A percentile compares a stretch with the other conserved stretches of the same genome.
Evolutionary conservation across 163 green algal genomes (phyloP).

Genomic region (Coccomyxa subellipsoidea): DNA sequence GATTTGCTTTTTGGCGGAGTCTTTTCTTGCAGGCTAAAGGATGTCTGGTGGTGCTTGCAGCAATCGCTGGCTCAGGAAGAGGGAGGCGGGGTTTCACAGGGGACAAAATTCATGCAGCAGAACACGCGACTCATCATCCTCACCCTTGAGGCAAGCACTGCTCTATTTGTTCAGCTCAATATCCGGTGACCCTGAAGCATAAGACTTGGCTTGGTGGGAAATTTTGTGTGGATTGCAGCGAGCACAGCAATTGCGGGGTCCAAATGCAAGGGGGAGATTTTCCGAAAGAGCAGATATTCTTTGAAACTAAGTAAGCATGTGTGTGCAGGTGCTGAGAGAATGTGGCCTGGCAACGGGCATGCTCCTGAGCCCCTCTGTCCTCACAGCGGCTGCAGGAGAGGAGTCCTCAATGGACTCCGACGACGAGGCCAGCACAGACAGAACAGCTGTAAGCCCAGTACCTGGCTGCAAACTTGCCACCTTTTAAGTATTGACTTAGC

Average conservation of each 20-base stretch:
- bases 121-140: conserved; percentile 55
- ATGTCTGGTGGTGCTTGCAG: background rate
- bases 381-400: background rate
- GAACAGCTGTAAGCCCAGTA: too few species aligned
- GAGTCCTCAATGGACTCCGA: background rate
- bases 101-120: conserved; percentile 35
- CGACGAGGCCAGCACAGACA: background rate
- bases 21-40: background rate
- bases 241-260: too few species aligned
- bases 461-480: too few species aligned
- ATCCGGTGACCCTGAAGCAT: too few species aligned
- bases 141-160: conserved; percentile 51
- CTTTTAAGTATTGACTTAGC: too few species aligned
- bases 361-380: background rate
- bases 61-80: conserved; percentile 32
- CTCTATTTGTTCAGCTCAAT: too few species aligned
- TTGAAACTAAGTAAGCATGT: too few species aligned
- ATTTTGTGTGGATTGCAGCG: too few species aligned
- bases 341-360: background rate
- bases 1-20: too few species aligned
- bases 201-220: too few species aligned
- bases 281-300: too few species aligned
- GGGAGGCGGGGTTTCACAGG: background rate
- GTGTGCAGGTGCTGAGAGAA: background rate
- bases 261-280: too few species aligned